phyloP scores from a whole-genome alignment of 495 filamentous ascomycete genomes.

The Lineolata rhizophorae region DNA sequence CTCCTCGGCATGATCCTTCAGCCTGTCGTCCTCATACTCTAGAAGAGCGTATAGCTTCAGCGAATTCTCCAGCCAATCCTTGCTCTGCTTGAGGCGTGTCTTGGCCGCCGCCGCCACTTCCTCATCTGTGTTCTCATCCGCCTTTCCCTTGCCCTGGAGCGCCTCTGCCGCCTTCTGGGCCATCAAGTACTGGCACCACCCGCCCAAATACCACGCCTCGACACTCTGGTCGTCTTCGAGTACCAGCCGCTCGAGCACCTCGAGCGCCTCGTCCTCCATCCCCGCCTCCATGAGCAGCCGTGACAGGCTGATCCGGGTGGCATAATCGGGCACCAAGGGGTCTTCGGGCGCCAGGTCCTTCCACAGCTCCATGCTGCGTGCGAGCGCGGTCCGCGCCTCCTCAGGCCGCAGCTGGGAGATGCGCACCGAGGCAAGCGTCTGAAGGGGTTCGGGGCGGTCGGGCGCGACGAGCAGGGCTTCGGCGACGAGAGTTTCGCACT shows the following conservation, averaged over 20 bases:
- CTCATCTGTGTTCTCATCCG: conserved; percentile 10
- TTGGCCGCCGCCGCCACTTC: conserved; percentile 18
- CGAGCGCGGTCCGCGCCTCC: conserved; percentile 61
- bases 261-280: conserved; percentile 64
- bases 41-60: conserved; percentile 35
- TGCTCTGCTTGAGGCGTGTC: conserved; percentile 29
- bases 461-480: conserved; percentile 65
- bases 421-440: conserved; percentile 80
- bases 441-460: conserved; percentile 57
- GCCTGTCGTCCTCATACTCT: conserved; percentile 50
- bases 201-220: conserved; percentile 91
- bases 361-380: conserved; percentile 58
- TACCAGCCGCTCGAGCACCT: conserved; percentile 65
- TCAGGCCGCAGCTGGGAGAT: conserved; percentile 62
- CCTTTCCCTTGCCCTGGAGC: conserved; percentile 16
- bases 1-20: conserved; percentile 43
- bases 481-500: conserved; percentile 67
- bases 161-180: conserved; percentile 40
- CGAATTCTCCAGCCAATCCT: conserved; percentile 38
- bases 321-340: conserved; percentile 49
- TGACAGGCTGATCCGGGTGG: conserved; percentile 60
- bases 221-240: conserved; percentile 80
- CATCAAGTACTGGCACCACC: conserved; percentile 66
- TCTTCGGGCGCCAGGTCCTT: conserved; percentile 43
- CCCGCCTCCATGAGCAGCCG: conserved; percentile 75